Evolutionary conservation across 345 rosid species (phyloP).

Genomic region (Citrus inodora): DNA sequence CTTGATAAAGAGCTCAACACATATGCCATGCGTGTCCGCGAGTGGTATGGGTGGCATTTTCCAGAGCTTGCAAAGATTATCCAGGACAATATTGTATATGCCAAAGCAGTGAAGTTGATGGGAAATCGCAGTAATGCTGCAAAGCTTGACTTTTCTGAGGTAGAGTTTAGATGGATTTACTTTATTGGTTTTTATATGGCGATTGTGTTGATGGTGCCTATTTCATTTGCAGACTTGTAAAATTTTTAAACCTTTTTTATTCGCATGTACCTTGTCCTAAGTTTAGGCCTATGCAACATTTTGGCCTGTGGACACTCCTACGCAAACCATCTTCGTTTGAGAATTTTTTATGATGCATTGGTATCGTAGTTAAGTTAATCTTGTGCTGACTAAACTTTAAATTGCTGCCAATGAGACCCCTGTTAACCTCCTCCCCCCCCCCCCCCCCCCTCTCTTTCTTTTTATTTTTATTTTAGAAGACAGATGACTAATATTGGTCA

Average conservation of each 20-base stretch:
- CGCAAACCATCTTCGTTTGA: not conserved
- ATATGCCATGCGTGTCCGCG: slow-evolving; percentile 87
- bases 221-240: not conserved
- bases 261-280: not conserved
- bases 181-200: not conserved
- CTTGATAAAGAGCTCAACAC: slow-evolving; percentile 95
- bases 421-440: too few species aligned
- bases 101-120: slow-evolving; percentile 84
- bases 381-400: not conserved
- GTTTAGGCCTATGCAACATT: not conserved
- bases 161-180: slow-evolving; percentile 4
- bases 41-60: slow-evolving; percentile 99
- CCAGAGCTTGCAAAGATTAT: slow-evolving; percentile 94
- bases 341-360: not conserved
- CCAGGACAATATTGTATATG: slow-evolving; percentile 74
- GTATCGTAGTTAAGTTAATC: not conserved
- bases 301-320: not conserved
- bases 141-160: slow-evolving; percentile 89
- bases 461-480: not conserved
- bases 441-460: fast-evolving
- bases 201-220: not conserved
- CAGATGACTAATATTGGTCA: not conserved
- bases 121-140: slow-evolving; percentile 75
- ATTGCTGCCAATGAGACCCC: not conserved
- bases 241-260: not conserved